Percentiles rank a stretch among this genome's conserved stretches.
Evolutionary conservation across 129 eudicot genomes (phyloP).

Genomic region (Saussurea involucrata): DNA sequence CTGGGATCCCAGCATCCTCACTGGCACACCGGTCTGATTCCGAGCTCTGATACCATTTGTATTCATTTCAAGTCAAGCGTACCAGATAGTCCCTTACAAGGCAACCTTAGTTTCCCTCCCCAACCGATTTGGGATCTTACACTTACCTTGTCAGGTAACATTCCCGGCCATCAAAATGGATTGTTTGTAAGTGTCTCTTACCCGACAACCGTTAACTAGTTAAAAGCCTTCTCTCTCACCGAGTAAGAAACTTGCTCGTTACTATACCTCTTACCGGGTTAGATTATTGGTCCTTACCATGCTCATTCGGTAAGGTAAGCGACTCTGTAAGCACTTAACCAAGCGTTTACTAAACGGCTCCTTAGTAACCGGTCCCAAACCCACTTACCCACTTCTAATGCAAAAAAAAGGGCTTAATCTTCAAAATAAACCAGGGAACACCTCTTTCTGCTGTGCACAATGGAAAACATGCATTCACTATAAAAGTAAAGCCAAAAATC

Average conservation of each 20-base stretch:
- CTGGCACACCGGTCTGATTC: no score
- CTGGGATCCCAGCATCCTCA: no score
- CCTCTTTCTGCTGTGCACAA: no score
- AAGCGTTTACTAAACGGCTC: neutral
- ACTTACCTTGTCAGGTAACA: neutral
- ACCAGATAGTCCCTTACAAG: no score
- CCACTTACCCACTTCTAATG: neutral
- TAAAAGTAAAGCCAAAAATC: neutral
- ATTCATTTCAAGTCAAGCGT: no score
- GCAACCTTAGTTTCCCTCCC: no score
- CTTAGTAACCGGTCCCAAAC: neutral
- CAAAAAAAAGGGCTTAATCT: no score
- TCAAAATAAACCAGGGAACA: neutral
- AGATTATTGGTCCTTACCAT: neutral
- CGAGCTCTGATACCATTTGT: no score
- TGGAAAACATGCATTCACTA: neutral
- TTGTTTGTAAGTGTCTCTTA: neutral
- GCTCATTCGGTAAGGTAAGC: neutral
- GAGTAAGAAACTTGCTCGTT: neutral
- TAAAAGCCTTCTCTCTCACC: no score
- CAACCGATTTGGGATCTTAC: no score
- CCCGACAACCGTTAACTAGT: neutral
- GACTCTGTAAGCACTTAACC: neutral
- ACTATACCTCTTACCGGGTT: neutral
- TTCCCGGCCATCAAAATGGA: neutral